These are phyloP conservation scores for Firmiana major DNA, from an alignment of 345 rosid genomes.

Conservation along the genomic window DNA sequence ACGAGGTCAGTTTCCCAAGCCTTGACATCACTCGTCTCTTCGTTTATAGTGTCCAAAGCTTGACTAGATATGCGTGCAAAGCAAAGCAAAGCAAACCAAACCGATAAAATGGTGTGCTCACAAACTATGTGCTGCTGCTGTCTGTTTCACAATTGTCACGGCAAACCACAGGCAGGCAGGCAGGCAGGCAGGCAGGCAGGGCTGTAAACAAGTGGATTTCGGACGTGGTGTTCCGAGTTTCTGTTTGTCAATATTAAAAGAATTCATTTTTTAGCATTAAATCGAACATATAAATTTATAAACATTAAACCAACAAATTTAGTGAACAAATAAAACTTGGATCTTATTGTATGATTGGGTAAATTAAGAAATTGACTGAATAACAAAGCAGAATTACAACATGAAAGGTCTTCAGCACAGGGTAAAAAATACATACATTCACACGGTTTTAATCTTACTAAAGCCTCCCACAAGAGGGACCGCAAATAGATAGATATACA, in stretches of 20 bases:
- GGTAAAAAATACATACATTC: neutral
- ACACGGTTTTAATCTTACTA: neutral
- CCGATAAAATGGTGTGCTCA: neutral
- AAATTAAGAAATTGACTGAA: neutral
- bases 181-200: no score
- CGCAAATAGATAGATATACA: conserved; percentile 16
- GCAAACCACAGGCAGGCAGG: no score
- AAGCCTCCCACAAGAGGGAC: neutral
- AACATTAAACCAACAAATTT: no score
- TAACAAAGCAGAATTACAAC: neutral
- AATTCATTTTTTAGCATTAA: no score
- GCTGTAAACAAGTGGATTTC: no score
- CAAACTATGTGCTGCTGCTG: neutral
- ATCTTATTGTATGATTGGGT: neutral
- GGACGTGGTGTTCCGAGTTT: no score
- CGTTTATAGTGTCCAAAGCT: neutral
- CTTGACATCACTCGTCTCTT: neutral
- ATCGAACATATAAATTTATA: no score
- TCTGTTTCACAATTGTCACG: neutral
- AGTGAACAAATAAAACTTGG: neutral
- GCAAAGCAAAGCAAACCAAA: neutral
- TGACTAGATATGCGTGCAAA: neutral
- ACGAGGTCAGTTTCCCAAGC: neutral
- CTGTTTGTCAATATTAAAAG: no score
- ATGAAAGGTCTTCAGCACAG: neutral